Evolutionary conservation across 2,329 filamentous ascomycete species (phyloP).

Genomic region (Cercospora sesami): DNA sequence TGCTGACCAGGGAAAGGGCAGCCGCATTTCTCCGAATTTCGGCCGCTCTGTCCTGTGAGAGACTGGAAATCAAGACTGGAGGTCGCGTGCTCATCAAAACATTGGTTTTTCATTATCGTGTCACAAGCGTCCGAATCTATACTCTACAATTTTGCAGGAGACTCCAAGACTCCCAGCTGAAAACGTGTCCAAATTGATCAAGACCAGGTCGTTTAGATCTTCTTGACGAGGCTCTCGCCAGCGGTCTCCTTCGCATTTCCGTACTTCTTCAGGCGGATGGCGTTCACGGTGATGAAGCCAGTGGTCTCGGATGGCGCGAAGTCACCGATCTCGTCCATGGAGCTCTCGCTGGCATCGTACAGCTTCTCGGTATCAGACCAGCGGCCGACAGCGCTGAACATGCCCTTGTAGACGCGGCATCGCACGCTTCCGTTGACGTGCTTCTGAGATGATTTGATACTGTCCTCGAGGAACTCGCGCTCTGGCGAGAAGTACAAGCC

Average conservation of each 20-base stretch:
- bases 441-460: conserved; percentile 61
- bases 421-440: conserved; percentile 63
- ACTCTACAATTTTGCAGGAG: conserved; percentile 9
- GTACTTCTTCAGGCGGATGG: conserved; percentile 55
- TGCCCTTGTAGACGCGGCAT: conserved; percentile 67
- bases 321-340: conserved; percentile 70
- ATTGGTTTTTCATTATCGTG: conserved; percentile 7
- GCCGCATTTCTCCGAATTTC: conserved; percentile 2
- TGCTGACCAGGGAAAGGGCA: not conserved
- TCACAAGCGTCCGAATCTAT: conserved; percentile 10
- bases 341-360: conserved; percentile 65
- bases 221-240: conserved; percentile 38
- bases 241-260: conserved; percentile 42
- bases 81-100: not conserved
- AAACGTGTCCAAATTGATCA: not conserved
- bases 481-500: conserved; percentile 70
- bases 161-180: conserved; percentile 8
- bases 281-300: conserved; percentile 69
- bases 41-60: not conserved
- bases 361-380: conserved; percentile 67
- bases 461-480: conserved; percentile 69
- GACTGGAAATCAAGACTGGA: conserved; percentile 1
- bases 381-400: conserved; percentile 60
- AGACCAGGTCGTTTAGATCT: conserved; percentile 8
- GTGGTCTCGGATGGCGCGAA: conserved; percentile 67